Evolutionary conservation across 139 green algal species (phyloP), one percentile per base, ranked within the genome.

Genomic region (Coelastrella sp.): DNA sequence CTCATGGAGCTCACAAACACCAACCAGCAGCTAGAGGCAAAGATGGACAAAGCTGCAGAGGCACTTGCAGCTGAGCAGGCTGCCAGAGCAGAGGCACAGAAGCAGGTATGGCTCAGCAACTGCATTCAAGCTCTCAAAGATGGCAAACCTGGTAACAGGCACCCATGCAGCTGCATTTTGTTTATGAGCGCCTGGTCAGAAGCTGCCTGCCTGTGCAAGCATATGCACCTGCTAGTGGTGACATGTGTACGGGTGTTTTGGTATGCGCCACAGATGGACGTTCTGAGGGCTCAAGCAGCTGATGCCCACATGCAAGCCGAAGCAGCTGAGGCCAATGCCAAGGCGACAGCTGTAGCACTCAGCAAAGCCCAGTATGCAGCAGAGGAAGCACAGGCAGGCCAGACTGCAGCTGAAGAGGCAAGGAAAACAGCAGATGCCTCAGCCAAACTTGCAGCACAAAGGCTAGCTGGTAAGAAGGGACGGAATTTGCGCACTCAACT

Each of bases 391-490:
- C 66, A 71, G 5, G 47, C 83, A 59, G 83, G 66, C 7, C 68
- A 68, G 19, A 32, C 47, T 58, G 68, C 74, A 32, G 85, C 73
- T 74, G 85, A 90, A 47, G 73, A 83, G n/a, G 74, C 71, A 22
- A 23, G 64, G 10, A 83, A 75, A 59, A 77, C 59, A 65, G 73
- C 84, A 73, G 84, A 83, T 7, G 84, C 71, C 68, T 47, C 71
- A 82, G 76, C 73, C 19, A 88, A 88, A 54, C 8, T 80, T 60
- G 23, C 77, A 4, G 74, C 83, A 32, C 83, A 88, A 66, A 76
- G 68, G 68, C 16, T 88, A 5, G 17, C 83, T 80, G 83, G 83
- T 81, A 23, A 65, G 32, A 1, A 47, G 32, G 32, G 32, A 47
- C 1, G 32, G 32, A 47, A 1, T 47, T 1, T 47, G 32, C 32